phyloP scores from a whole-genome alignment of 495 filamentous ascomycete species.

The Thermothielavioides terrestris region DNA sequence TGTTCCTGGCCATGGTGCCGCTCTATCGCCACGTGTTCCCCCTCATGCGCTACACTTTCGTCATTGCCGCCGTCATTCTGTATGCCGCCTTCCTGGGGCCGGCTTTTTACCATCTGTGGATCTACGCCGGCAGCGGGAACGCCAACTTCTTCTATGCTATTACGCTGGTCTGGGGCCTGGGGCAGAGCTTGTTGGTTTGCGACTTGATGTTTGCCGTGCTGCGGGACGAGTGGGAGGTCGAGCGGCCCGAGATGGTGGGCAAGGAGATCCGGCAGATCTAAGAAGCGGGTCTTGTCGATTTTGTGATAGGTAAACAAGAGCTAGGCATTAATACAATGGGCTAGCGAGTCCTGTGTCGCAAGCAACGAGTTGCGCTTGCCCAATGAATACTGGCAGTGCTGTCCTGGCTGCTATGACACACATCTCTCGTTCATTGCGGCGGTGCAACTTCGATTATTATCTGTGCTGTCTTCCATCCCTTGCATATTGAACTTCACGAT shows the following conservation, averaged over 20 bases:
- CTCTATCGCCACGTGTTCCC: constrained; percentile 94
- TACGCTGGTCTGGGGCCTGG: constrained; percentile 92
- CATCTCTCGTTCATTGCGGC: too few relatives aligned
- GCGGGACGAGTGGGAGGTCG: constrained; percentile 88
- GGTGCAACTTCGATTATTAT: too few relatives aligned
- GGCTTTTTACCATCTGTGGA: constrained; percentile 96
- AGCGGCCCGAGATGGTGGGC: constrained; percentile 80
- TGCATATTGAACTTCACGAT: too few relatives aligned
- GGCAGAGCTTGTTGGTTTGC: constrained; percentile 65
- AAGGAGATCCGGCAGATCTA: constrained; percentile 82
- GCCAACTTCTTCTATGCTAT: constrained; percentile 99
- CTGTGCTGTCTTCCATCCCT: too few relatives aligned
- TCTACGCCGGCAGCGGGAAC: constrained; percentile 95
- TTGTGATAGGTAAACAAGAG: background rate
- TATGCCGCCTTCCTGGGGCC: constrained; percentile 86
- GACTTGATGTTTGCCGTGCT: constrained; percentile 83
- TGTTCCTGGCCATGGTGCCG: constrained; percentile 75
- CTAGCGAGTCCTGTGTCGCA: too few relatives aligned
- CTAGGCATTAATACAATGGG: too few relatives aligned
- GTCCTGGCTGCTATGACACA: too few relatives aligned
- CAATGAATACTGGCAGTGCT: too few relatives aligned
- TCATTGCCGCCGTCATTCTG: constrained; percentile 68
- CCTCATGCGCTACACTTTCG: constrained; percentile 88
- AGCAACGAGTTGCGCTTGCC: too few relatives aligned
- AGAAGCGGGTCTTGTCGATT: too few relatives aligned